Percentiles rank a stretch among this genome's conserved stretches.
Conservation (phyloP, 345 rosid genomes). For the Aurinia saxatilis region DNA sequence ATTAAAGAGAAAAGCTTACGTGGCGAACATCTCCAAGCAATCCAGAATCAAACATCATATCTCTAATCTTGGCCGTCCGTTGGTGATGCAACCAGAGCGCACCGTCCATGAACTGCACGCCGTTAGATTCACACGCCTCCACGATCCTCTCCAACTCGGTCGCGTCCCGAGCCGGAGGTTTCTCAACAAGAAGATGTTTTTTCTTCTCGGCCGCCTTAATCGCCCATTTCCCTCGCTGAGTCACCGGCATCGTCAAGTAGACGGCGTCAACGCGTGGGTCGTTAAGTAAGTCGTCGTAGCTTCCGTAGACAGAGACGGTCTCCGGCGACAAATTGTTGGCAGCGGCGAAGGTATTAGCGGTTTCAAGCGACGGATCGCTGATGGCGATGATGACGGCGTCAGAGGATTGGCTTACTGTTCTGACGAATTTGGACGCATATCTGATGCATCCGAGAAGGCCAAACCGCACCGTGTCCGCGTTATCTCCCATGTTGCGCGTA, state of each 20-base stretch:
- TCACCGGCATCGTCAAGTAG: conserved; percentile 56
- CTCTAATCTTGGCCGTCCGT: conserved; percentile 47
- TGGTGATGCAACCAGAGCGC: conserved; percentile 73
- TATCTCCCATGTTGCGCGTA: conserved; percentile 37
- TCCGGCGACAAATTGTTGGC: conserved; percentile 32
- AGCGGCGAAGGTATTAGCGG: conserved; percentile 42
- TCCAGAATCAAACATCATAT: conserved; percentile 39
- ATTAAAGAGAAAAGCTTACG: conserved; percentile 14
- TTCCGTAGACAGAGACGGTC: conserved; percentile 40
- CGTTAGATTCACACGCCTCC: conserved; percentile 54
- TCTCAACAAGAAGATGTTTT: conserved; percentile 64
- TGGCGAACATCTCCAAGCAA: conserved; percentile 37
- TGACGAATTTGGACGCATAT: conserved; percentile 43
- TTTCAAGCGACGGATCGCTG: conserved; percentile 52
- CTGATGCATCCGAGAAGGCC: conserved; percentile 62
- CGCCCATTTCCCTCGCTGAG: conserved; percentile 49
- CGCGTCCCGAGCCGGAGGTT: conserved; percentile 49
- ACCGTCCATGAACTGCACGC: conserved; percentile 77
- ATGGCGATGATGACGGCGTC: conserved; percentile 43
- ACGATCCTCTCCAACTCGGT: conserved; percentile 47
- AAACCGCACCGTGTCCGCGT: conserved; percentile 31
- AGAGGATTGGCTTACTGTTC: conserved; percentile 48
- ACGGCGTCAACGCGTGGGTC: conserved; percentile 52
- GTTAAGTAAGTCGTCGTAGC: conserved; percentile 47
- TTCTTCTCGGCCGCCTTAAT: conserved; percentile 43